phyloP scores from a whole-genome alignment of 164 flowering plant species.

The Sextonia rubra region DNA sequence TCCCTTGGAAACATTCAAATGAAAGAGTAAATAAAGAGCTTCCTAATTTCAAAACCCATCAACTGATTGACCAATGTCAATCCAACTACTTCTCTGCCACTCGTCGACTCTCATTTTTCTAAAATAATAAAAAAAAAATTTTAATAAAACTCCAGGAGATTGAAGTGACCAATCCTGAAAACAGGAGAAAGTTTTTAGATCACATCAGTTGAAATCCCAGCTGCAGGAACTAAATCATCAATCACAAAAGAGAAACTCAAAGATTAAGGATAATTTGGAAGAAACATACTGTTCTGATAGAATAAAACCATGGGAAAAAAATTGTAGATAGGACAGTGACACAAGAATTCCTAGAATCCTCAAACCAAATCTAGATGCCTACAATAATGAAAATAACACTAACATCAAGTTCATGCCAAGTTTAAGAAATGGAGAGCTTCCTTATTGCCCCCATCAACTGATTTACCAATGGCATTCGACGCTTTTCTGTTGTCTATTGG shows the following conservation, averaged over 20 bases:
- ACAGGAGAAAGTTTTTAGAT: not conserved
- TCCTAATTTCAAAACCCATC: not conserved
- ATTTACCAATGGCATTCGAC: no score
- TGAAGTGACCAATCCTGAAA: not conserved
- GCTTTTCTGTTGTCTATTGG: no score
- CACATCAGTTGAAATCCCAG: not conserved
- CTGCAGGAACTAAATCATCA: not conserved
- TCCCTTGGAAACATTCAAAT: not conserved
- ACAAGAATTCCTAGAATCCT: no score
- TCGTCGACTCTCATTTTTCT: not conserved
- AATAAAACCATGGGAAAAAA: no score
- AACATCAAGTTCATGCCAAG: not conserved
- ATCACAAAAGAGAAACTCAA: not conserved
- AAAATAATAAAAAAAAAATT: not conserved
- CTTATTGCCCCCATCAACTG: no score
- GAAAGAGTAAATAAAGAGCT: not conserved
- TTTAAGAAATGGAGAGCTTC: no score
- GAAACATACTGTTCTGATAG: no score
- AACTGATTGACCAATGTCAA: not conserved
- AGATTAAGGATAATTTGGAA: no score
- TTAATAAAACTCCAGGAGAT: not conserved
- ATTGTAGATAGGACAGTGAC: no score
- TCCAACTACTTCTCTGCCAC: not conserved
- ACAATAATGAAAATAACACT: not conserved
- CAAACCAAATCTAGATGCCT: no score